phyloP scores from a whole-genome alignment of 352 stramenopile genomes.

The Pythium periplocum region DNA sequence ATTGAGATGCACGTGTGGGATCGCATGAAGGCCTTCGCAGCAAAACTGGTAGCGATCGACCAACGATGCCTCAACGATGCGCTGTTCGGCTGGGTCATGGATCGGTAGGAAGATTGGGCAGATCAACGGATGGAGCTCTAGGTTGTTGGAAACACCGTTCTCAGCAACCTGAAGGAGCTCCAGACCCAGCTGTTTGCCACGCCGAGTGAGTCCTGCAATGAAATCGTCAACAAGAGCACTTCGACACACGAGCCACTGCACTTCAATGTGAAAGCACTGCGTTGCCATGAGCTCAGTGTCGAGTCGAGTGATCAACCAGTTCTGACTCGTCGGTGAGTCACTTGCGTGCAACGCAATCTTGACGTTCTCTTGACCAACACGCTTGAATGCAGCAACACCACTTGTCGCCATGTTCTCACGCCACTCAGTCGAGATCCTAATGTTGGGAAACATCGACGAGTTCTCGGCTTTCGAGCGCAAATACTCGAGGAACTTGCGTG shows the following conservation, averaged over 20 bases:
- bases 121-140: constrained; percentile 74
- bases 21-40: constrained; percentile 61
- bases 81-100: constrained; percentile 31
- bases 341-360: constrained; percentile 65
- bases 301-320: constrained; percentile 77
- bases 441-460: constrained; percentile 43
- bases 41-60: constrained; percentile 63
- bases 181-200: constrained; percentile 70
- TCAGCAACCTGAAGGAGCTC: constrained; percentile 69
- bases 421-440: constrained; percentile 56
- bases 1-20: constrained; percentile 49
- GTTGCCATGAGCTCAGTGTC: constrained; percentile 62
- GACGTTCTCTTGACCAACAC: constrained; percentile 54
- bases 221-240: constrained; percentile 80
- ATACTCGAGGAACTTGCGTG: constrained; percentile 66
- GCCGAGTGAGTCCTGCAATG: constrained; percentile 59
- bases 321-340: constrained; percentile 69
- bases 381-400: constrained; percentile 55
- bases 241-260: constrained; percentile 83
- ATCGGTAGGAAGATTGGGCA: constrained; percentile 72
- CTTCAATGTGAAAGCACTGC: constrained; percentile 80
- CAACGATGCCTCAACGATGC: constrained; percentile 55
- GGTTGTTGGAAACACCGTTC: constrained; percentile 71
- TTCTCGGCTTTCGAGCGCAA: constrained; percentile 52
- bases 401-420: constrained; percentile 32